A percentile compares a stretch with the other conserved stretches of the same genome.
Conservation (phyloP, 768 basidiomycete species). For the Daedaleopsis sinensis region DNA sequence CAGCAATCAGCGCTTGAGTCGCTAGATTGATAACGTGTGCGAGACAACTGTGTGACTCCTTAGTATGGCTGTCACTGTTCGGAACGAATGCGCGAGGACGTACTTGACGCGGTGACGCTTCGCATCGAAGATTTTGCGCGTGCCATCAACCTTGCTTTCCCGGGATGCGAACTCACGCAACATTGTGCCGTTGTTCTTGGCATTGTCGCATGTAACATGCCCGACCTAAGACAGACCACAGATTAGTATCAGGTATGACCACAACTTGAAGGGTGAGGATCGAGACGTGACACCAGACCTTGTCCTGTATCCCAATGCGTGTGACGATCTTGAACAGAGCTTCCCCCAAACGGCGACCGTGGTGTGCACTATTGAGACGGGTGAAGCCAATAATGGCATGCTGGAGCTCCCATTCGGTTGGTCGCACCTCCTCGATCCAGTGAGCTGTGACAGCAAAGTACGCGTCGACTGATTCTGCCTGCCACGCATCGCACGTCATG, state of each 20-base stretch:
- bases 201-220: conserved; percentile 42
- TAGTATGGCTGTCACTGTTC: too few species aligned
- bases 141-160: conserved; percentile 7
- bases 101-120: conserved; percentile 1
- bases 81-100: too few species aligned
- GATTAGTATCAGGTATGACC: too few species aligned
- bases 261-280: background rate
- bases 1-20: conserved; percentile 32
- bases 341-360: conserved; percentile 37
- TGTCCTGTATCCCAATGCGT: conserved; percentile 32
- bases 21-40: conserved; percentile 39
- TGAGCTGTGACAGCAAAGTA: conserved; percentile 45
- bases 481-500: conserved; percentile 45
- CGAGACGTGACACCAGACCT: conserved; percentile 29
- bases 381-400: conserved; percentile 39
- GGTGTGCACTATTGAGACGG: conserved; percentile 39
- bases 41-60: conserved; percentile 35
- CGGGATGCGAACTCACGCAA: conserved; percentile 27
- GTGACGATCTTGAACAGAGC: conserved; percentile 39
- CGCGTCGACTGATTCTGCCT: conserved; percentile 39
- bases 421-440: conserved; percentile 39
- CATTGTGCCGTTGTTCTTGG: conserved; percentile 42
- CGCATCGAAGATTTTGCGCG: conserved; percentile 5
- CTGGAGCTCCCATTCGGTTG: conserved; percentile 32
- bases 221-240: conserved; percentile 37